A percentile compares a stretch with the other conserved stretches of the same genome.
These are phyloP conservation scores for Apiospora arundinis DNA, from an alignment of 2,329 filamentous ascomycete species.

Conservation along the genomic window DNA sequence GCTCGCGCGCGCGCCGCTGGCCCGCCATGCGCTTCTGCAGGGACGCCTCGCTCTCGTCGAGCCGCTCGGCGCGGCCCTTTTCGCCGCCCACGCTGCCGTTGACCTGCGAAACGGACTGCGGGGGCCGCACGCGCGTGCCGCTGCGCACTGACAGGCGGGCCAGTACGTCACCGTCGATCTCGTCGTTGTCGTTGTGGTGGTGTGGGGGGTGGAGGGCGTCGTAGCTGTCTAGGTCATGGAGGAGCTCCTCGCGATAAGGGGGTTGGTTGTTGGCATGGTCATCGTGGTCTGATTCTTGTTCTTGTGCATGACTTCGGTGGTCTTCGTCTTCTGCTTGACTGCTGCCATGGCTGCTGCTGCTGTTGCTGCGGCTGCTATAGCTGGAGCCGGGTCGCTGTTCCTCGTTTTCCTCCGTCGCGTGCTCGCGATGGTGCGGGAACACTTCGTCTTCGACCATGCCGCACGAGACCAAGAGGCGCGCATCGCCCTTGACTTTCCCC, in stretches of 20 bases:
- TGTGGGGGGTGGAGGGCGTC: not conserved
- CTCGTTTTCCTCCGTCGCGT: conserved; percentile 17
- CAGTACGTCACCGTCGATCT: conserved; percentile 29
- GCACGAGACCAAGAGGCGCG: conserved; percentile 55
- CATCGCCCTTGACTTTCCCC: conserved; percentile 55
- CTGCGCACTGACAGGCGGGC: conserved; percentile 45
- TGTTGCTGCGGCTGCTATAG: not conserved
- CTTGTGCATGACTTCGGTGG: no score
- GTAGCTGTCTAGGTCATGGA: not conserved
- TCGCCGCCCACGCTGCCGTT: conserved; percentile 64
- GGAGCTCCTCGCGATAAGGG: not conserved
- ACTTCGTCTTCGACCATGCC: conserved; percentile 56
- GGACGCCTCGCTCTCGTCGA: conserved; percentile 58
- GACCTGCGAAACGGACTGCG: conserved; percentile 52
- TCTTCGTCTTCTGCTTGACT: not conserved
- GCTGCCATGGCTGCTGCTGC: conserved; percentile 5
- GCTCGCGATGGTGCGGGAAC: conserved; percentile 54
- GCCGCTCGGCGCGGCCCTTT: conserved; percentile 59
- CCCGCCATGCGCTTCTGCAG: conserved; percentile 55
- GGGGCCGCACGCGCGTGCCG: conserved; percentile 43
- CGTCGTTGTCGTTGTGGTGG: not conserved
- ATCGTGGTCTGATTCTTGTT: not conserved
- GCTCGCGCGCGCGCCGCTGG: conserved; percentile 52
- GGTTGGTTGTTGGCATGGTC: not conserved
- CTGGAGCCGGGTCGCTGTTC: conserved; percentile 3